These are phyloP conservation scores for Cordyceps javanica DNA, from an alignment of 2,329 filamentous ascomycete genomes.

Conservation along the genomic window DNA sequence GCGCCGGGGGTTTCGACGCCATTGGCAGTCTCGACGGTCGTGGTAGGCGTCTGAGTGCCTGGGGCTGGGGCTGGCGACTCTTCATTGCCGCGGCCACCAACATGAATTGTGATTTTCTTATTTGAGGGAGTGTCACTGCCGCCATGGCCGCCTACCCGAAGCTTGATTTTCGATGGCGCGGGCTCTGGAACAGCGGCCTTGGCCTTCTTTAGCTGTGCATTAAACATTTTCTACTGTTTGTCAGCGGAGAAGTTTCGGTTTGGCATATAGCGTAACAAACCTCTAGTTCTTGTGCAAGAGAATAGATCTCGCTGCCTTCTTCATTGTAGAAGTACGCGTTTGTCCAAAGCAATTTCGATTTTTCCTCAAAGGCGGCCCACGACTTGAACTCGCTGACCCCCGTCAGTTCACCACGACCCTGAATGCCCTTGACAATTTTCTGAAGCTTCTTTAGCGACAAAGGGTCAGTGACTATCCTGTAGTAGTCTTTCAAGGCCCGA, in stretches of 20 bases:
- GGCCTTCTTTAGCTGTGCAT: constrained; percentile 62
- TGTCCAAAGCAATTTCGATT: constrained; percentile 73
- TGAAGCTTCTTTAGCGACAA: constrained; percentile 72
- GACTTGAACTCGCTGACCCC: constrained; percentile 65
- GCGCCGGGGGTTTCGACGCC: constrained; percentile 4
- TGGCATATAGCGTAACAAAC: constrained; percentile 34
- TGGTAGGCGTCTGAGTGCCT: constrained; percentile 29
- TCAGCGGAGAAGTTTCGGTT: constrained; percentile 13
- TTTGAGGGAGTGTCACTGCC: constrained; percentile 38
- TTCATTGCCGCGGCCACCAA: constrained; percentile 53
- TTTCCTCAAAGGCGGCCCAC: constrained; percentile 77
- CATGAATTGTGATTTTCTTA: constrained; percentile 67
- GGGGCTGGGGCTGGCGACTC: constrained; percentile 41
- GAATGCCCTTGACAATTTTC: constrained; percentile 68
- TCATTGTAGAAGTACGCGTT: constrained; percentile 90
- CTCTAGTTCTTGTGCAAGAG: constrained; percentile 72
- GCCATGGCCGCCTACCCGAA: constrained; percentile 58
- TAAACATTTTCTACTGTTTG: constrained; percentile 58
- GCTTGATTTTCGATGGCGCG: constrained; percentile 68
- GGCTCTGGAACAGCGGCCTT: constrained; percentile 68
- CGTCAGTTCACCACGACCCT: constrained; percentile 60
- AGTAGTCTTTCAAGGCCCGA: constrained; percentile 76
- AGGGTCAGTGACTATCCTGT: constrained; percentile 74
- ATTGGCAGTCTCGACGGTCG: constrained; percentile 15
- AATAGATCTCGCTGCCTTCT: constrained; percentile 79